phyloP scores from a whole-genome alignment of 148 eudicot genomes.

The Beta vulgaris region DNA sequence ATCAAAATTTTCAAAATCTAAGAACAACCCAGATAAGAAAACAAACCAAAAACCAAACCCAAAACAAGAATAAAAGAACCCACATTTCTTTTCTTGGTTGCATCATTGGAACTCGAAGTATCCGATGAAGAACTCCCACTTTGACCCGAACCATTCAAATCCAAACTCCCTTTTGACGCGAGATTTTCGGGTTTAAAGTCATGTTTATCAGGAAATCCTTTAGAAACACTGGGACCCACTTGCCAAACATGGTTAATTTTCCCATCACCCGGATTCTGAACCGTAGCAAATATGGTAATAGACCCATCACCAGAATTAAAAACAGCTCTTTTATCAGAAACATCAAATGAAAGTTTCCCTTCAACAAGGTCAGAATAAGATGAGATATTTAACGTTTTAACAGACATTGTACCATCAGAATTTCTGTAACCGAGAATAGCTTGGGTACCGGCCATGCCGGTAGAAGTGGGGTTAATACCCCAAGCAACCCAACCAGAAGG shows the following conservation, averaged over 20 bases:
- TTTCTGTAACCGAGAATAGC: conserved; percentile 49
- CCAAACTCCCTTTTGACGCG: conserved; percentile 42
- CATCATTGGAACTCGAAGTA: conserved; percentile 15
- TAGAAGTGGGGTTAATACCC: conserved; percentile 66
- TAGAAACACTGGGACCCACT: conserved; percentile 45
- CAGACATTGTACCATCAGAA: conserved; percentile 40
- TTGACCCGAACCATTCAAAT: conserved; percentile 36
- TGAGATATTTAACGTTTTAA: conserved; percentile 48
- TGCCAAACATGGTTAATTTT: conserved; percentile 75
- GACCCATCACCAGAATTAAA: conserved; percentile 32
- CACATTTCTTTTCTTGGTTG: conserved; percentile 55
- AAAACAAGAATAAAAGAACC: conserved; percentile 27
- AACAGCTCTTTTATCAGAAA: conserved; percentile 40
- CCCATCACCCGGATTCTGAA: conserved; percentile 23
- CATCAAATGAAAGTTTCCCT: conserved; percentile 33
- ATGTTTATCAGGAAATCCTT: conserved; percentile 48
- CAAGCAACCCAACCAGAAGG: conserved; percentile 70
- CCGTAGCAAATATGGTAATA: conserved; percentile 45
- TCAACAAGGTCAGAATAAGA: conserved; percentile 27
- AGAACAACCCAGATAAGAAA: conserved; percentile 9
- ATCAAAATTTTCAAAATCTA: background rate
- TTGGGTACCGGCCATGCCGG: conserved; percentile 66
- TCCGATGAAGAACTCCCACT: too few relatives aligned
- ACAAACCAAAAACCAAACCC: conserved; percentile 13
- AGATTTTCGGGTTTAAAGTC: conserved; percentile 51